A percentile compares a stretch with the other conserved stretches of the same genome.
These are phyloP conservation scores for Neurospora tetraspora DNA, from an alignment of 495 filamentous ascomycete species.

Conservation along the genomic window DNA sequence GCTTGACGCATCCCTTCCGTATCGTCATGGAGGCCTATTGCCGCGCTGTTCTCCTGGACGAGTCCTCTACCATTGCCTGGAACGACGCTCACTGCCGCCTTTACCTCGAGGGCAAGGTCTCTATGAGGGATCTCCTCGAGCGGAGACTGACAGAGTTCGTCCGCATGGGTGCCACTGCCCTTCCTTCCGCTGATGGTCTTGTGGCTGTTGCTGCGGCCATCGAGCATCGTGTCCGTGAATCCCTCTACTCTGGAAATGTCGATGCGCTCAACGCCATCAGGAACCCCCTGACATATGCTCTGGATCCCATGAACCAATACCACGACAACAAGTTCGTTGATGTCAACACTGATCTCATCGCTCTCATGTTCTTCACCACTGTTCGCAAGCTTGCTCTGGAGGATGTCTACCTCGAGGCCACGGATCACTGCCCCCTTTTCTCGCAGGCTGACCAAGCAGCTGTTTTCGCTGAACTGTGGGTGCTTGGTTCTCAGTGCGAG, in stretches of 20 bases:
- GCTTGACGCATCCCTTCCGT: constrained; percentile 6
- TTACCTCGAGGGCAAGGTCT: constrained; percentile 7
- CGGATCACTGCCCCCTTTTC: constrained; percentile 20
- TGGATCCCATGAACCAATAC: constrained; percentile 3
- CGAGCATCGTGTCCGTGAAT: constrained; percentile 1
- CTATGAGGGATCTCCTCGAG: constrained; percentile 7
- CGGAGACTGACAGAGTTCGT: constrained; percentile 5
- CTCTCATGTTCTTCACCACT: constrained; percentile 14
- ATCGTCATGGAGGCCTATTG: constrained; percentile 10
- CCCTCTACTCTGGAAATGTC: constrained; percentile 7
- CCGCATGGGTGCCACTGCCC: not conserved
- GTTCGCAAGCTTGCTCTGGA: constrained; percentile 15
- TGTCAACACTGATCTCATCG: constrained; percentile 13
- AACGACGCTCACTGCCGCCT: constrained; percentile 10
- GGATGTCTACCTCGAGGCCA: constrained; percentile 18
- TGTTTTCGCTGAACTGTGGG: constrained; percentile 21
- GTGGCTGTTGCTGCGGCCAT: not conserved
- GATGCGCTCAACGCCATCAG: constrained; percentile 4
- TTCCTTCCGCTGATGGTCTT: constrained; percentile 4
- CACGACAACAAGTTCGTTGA: constrained; percentile 11
- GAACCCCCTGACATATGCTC: constrained; percentile 5
- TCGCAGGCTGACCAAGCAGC: constrained; percentile 20
- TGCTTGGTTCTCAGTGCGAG: constrained; percentile 21
- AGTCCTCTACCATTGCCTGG: constrained; percentile 7
- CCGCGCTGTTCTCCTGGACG: constrained; percentile 5